phyloP scores from a whole-genome alignment of 192 early-diverging fungal genomes.

The Coemansia sp. region DNA sequence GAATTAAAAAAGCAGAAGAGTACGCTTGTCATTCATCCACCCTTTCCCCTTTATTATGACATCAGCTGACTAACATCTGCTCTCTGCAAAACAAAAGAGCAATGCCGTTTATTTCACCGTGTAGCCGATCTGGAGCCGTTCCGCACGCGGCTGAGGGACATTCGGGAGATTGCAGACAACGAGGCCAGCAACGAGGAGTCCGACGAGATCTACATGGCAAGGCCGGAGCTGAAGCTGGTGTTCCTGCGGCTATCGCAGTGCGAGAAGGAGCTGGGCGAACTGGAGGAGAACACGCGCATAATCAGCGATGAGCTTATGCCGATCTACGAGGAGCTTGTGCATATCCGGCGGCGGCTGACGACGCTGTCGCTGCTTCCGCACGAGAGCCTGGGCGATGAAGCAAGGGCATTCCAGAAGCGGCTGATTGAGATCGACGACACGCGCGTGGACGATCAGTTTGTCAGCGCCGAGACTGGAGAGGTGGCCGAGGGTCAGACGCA shows the following conservation, averaged over 20 bases:
- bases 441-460: conserved; percentile 79
- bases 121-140: conserved; percentile 65
- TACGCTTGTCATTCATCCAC: background rate
- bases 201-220: conserved; percentile 7
- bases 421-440: conserved; percentile 77
- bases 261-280: conserved; percentile 40
- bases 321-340: conserved; percentile 69
- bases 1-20: background rate
- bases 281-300: conserved; percentile 60
- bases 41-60: background rate
- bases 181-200: conserved; percentile 41
- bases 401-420: conserved; percentile 65
- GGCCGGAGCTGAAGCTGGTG: conserved; percentile 45
- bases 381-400: conserved; percentile 25
- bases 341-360: conserved; percentile 64
- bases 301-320: conserved; percentile 75
- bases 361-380: conserved; percentile 41
- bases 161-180: conserved; percentile 60
- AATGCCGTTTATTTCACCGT: conserved; percentile 9
- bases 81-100: no score
- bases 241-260: conserved; percentile 53
- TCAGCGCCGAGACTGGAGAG: conserved; percentile 61
- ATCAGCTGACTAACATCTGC: background rate
- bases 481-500: conserved; percentile 81
- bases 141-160: conserved; percentile 59